Evolutionary conservation across 495 filamentous ascomycete species (phyloP).

Genomic region (Rhizodiscina lignyota): DNA sequence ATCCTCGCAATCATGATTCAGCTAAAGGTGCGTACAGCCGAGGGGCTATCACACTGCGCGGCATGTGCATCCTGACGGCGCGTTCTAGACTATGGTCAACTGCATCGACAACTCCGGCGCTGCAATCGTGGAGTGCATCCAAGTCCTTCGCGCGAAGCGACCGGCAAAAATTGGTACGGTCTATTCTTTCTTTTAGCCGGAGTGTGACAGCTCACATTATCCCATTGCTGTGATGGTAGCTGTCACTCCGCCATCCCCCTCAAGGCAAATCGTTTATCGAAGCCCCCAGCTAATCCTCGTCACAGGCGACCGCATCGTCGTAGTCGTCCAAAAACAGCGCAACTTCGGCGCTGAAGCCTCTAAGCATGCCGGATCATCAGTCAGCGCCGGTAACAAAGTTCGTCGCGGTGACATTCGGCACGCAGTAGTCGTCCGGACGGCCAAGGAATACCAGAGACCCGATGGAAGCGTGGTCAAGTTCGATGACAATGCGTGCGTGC

Average conservation of each 20-base stretch:
- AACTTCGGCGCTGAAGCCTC: slow-evolving; percentile 53
- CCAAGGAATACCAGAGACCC: slow-evolving; percentile 64
- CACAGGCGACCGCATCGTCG: slow-evolving; percentile 87
- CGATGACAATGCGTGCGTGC: slow-evolving; percentile 94
- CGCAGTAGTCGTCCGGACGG: slow-evolving; percentile 84
- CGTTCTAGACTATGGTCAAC: slow-evolving; percentile 74
- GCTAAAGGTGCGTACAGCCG: slow-evolving; percentile 71
- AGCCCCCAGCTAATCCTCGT: not conserved
- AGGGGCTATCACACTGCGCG: slow-evolving; percentile 7
- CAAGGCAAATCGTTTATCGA: not conserved
- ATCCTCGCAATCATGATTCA: slow-evolving; percentile 66
- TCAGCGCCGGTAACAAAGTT: slow-evolving; percentile 71
- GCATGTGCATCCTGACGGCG: not conserved
- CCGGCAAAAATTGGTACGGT: slow-evolving; percentile 74
- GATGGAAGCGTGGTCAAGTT: slow-evolving; percentile 86
- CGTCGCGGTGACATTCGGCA: slow-evolving; percentile 93
- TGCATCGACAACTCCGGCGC: slow-evolving; percentile 99
- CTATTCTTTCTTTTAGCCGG: not conserved
- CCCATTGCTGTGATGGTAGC: not conserved
- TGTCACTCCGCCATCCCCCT: not conserved
- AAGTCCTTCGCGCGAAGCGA: slow-evolving; percentile 79
- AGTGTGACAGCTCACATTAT: not conserved
- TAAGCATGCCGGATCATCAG: slow-evolving; percentile 30
- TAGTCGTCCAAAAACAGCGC: slow-evolving; percentile 93
- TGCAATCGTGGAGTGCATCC: slow-evolving; percentile 89